Base-by-base conservation (phyloP, 192 early-diverging fungal species). In the Podila clonocystis region DNA sequence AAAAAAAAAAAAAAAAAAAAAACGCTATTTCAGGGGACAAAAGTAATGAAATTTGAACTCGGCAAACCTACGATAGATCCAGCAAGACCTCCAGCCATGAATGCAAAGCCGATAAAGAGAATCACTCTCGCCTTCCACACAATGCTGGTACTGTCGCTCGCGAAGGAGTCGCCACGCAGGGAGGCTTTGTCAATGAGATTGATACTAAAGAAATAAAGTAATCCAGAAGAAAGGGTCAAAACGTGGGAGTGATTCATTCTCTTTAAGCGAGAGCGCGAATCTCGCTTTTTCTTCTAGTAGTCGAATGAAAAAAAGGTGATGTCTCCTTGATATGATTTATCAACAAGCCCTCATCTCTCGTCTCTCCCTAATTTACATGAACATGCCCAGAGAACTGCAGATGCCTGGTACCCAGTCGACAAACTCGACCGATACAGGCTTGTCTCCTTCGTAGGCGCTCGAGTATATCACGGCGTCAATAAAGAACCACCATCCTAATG, bases 341-440 rank as follows among this genome's bases (percentile, higher is more conserved):
- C 41, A 15, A 45, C 2, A 45, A 45, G 41, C 41, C 15, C 41
- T 45, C 15, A 45, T 15, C 41, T 45, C 41, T 36, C 34, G 34
- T 36, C 34, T 45, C 52, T 24, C 52, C n/a, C n/a, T 55, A 55
- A 19, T 55, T 38, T 89, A 90, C 89, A 90, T 73, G 52, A 90
- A 66, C 89, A 90, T 89, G 52, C 89, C 89, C 29, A 90, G 48
- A 11, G 87, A 85, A 30, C 86, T 85, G 15, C 86, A 72, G 65
- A 90, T 87, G 15, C 89, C 86, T n/a, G 85, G 83, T 12, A 87
- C 84, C 89, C 89, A 90, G 59, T 90, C 89, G 22, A 86, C 89
- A 65, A 90, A 87, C n/a, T 83, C 82, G 50, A 87, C 83, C 24
- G 38, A 68, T 4, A 82, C 75, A 9, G 36, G 9, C 5, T 80